Percentiles rank a stretch among this genome's conserved stretches.
Evolutionary conservation across 1,284 basidiomycete species (phyloP).

Genomic region (Puccinia horiana): DNA sequence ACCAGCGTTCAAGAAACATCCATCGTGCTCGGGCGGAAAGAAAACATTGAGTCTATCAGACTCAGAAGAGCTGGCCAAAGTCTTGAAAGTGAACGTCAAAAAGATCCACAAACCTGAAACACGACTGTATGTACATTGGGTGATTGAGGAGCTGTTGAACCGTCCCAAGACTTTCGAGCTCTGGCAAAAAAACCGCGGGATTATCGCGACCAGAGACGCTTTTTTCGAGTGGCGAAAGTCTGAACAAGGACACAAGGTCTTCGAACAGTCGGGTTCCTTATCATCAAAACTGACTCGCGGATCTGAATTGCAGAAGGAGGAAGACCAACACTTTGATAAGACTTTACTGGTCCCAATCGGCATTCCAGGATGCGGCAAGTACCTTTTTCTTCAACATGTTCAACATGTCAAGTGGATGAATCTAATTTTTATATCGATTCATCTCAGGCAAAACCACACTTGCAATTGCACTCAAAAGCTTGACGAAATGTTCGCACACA

Average conservation of each 20-base stretch:
- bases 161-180: slow-evolving; percentile 26
- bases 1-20: background rate
- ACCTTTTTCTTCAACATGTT: background rate
- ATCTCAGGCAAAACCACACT: slow-evolving; percentile 73
- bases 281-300: background rate
- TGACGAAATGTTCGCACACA: slow-evolving; percentile 82
- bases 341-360: slow-evolving; percentile 84
- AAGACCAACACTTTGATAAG: slow-evolving; percentile 65
- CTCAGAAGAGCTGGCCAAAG: slow-evolving; percentile 3
- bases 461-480: slow-evolving; percentile 71
- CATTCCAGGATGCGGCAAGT: slow-evolving; percentile 81
- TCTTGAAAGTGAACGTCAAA: slow-evolving; percentile 28
- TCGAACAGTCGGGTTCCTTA: background rate
- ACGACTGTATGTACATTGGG: slow-evolving; percentile 33
- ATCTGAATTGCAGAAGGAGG: background rate
- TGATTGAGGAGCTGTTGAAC: slow-evolving; percentile 28
- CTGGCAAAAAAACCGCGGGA: slow-evolving; percentile 32
- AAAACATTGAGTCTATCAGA: background rate
- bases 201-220: slow-evolving; percentile 18
- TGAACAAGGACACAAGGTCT: background rate
- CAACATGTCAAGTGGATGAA: too few species aligned
- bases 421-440: background rate
- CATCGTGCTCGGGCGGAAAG: background rate
- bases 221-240: slow-evolving; percentile 35
- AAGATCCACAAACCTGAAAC: slow-evolving; percentile 40